phyloP scores from a whole-genome alignment of 768 basidiomycete genomes.

The Omphalotus guepiniiformis region DNA sequence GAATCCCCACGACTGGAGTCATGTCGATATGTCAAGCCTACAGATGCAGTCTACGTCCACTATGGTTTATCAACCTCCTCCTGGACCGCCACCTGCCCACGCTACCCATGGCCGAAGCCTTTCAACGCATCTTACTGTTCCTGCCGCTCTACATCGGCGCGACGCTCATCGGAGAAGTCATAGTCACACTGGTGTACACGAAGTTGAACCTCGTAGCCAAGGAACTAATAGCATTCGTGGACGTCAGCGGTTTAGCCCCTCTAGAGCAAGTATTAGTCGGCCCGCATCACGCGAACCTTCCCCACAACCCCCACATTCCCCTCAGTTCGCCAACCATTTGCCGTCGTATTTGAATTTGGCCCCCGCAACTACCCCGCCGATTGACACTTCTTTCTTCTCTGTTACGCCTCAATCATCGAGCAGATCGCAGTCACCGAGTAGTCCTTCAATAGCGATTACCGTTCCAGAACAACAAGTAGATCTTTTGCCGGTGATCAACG shows the following conservation, averaged over 20 bases:
- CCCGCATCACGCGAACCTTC: conserved; percentile 4
- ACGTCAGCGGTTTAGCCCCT: background rate
- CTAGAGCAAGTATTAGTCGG: background rate
- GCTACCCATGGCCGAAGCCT: background rate
- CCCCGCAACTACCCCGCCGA: background rate
- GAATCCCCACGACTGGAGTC: no score
- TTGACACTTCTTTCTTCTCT: background rate
- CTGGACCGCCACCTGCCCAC: conserved; percentile 1
- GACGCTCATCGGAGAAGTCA: conserved; percentile 5
- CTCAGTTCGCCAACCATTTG: background rate
- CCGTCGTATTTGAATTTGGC: conserved; percentile 4
- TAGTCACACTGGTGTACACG: conserved; percentile 6
- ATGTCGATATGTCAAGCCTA: no score
- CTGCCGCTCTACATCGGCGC: conserved; percentile 3
- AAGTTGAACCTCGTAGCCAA: background rate
- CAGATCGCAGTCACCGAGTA: background rate
- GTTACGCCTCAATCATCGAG: background rate
- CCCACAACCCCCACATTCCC: background rate
- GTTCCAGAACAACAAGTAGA: background rate
- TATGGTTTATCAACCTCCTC: background rate
- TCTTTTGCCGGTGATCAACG: background rate
- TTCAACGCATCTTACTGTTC: conserved; percentile 6
- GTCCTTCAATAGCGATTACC: background rate
- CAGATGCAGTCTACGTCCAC: no score
- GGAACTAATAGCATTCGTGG: background rate